Conservation (phyloP, 805 yeast species). For the Brettanomyces nanus region DNA sequence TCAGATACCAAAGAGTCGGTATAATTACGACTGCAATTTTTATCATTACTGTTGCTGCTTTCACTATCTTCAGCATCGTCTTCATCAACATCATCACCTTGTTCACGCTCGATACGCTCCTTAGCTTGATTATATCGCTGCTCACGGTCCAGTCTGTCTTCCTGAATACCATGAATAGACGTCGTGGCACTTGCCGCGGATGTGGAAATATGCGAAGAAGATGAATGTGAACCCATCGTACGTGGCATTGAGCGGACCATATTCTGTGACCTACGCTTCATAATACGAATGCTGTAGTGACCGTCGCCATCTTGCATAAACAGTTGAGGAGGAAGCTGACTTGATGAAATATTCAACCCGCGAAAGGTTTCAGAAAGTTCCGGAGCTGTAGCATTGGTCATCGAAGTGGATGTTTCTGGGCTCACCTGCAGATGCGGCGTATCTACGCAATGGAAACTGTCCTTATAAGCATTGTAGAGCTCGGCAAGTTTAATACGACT, state of each 20-base stretch:
- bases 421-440: neutral
- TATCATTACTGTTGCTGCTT: no score
- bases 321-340: neutral
- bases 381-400: neutral
- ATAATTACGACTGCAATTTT: no score
- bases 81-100: slow-evolving; percentile 14
- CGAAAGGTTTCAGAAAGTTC: neutral
- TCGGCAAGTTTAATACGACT: slow-evolving; percentile 23
- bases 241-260: slow-evolving; percentile 1
- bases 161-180: slow-evolving; percentile 17
- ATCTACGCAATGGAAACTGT: slow-evolving; percentile 4
- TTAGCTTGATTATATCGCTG: slow-evolving; percentile 33
- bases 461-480: slow-evolving; percentile 16
- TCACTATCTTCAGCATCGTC: slow-evolving; percentile 18
- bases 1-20: neutral
- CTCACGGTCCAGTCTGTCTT: slow-evolving; percentile 33
- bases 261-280: slow-evolving; percentile 1
- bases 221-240: neutral
- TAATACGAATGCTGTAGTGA: slow-evolving; percentile 4
- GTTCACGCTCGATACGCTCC: slow-evolving; percentile 25
- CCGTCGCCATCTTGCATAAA: neutral
- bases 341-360: neutral
- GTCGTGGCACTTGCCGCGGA: slow-evolving; percentile 6
- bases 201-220: slow-evolving; percentile 2
- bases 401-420: neutral